Conservation (phyloP, 2,329 filamentous ascomycete species). For the Clarireedia paspali region DNA sequence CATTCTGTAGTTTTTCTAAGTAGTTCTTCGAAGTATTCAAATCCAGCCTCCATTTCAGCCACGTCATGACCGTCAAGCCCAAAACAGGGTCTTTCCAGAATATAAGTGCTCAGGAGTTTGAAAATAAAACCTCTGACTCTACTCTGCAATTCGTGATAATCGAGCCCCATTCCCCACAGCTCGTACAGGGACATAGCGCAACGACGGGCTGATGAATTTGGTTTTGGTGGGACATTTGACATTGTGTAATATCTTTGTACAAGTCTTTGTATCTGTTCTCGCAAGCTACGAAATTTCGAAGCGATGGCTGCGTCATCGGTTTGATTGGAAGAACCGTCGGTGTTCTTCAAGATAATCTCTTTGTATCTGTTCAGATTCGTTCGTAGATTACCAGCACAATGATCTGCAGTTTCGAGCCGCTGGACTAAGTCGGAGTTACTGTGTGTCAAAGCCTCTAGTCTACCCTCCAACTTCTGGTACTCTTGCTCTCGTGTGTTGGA, state of each 20-base stretch:
- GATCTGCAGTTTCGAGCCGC: not conserved
- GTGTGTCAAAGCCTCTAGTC: not conserved
- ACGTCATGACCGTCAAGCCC: not conserved
- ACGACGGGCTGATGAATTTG: not conserved
- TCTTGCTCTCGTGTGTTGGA: not conserved
- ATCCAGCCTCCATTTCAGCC: too few species aligned
- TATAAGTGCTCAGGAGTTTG: rapidly evolving
- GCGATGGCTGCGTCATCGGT: not conserved
- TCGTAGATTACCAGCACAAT: not conserved
- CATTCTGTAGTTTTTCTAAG: not conserved
- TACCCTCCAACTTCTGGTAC: not conserved
- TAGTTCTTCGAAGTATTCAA: not conserved
- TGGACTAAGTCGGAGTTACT: not conserved
- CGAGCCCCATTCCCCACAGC: not conserved
- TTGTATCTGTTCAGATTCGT: not conserved
- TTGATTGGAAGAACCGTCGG: not conserved
- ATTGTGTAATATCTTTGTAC: not conserved
- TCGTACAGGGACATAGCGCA: not conserved
- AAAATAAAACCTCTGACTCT: not conserved
- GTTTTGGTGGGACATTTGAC: not conserved
- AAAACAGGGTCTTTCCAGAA: not conserved
- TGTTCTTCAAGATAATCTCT: not conserved
- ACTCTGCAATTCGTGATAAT: not conserved
- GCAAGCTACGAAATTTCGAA: not conserved
- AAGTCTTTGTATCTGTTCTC: not conserved